Evolutionary conservation across 2,329 filamentous ascomycete species (phyloP).

Genomic region (Fusarium heterosporum): DNA sequence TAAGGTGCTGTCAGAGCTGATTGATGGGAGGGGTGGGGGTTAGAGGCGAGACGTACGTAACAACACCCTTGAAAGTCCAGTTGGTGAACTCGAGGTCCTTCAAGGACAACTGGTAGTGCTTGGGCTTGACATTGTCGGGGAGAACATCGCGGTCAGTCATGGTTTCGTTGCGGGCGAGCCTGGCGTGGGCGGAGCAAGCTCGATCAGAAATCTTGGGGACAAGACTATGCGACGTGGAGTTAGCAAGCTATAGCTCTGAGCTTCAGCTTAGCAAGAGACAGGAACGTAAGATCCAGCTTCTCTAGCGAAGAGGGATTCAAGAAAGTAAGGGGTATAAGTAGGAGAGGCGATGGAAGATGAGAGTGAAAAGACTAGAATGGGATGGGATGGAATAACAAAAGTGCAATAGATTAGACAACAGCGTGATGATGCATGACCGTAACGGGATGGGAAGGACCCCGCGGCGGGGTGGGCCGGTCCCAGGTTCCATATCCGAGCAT

Average conservation of each 20-base stretch:
- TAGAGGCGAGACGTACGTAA: constrained; percentile 61
- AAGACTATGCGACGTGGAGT: constrained; percentile 39
- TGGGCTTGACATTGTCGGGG: constrained; percentile 77
- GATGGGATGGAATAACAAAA: constrained; percentile 20
- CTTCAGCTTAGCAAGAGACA: constrained; percentile 31
- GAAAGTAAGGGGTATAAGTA: constrained; percentile 11
- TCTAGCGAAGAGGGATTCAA: neutral
- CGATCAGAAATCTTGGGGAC: constrained; percentile 46
- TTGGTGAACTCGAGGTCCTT: constrained; percentile 80
- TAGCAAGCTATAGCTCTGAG: constrained; percentile 42
- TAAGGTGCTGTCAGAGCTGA: constrained; percentile 48
- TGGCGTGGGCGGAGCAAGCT: constrained; percentile 53
- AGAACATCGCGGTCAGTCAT: constrained; percentile 73
- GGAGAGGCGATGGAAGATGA: neutral
- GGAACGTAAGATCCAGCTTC: constrained; percentile 1
- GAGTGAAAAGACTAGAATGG: neutral
- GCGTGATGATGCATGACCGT: constrained; percentile 36
- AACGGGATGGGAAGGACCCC: constrained; percentile 21
- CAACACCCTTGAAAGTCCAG: constrained; percentile 84
- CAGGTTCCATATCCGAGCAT: constrained; percentile 10
- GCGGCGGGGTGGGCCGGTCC: constrained; percentile 32
- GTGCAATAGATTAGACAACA: constrained; percentile 27
- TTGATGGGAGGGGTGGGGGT: constrained; percentile 20
- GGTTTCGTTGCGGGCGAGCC: constrained; percentile 50
- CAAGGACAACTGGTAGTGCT: constrained; percentile 87